A percentile compares a stretch with the other conserved stretches of the same genome.
phyloP scores from a whole-genome alignment of 2,329 filamentous ascomycete genomes.

The Botrytis cinerea region DNA sequence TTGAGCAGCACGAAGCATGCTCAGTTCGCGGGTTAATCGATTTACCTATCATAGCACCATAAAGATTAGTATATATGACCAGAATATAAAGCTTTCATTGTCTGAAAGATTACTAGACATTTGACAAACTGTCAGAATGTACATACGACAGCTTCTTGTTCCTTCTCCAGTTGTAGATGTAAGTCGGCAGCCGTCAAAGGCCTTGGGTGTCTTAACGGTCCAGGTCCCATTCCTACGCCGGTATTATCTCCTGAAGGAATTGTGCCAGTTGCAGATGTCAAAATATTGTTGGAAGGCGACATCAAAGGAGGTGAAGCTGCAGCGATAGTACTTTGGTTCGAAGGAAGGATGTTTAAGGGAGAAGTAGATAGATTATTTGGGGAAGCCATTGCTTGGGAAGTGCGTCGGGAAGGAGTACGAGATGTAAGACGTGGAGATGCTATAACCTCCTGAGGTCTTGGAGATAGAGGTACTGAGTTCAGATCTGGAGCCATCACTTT shows the following conservation, averaged over 20 bases:
- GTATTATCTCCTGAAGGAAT: constrained; percentile 43
- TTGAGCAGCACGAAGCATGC: constrained; percentile 72
- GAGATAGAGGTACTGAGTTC: constrained; percentile 41
- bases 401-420: constrained; percentile 36
- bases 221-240: constrained; percentile 58
- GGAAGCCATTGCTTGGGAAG: constrained; percentile 37
- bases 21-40: constrained; percentile 85
- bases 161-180: constrained; percentile 87
- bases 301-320: constrained; percentile 34
- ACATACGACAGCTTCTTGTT: constrained; percentile 88
- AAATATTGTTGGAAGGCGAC: constrained; percentile 32
- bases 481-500: constrained; percentile 42
- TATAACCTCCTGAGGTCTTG: constrained; percentile 33
- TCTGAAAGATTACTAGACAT: not conserved
- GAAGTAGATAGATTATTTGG: constrained; percentile 62
- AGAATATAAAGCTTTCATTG: not conserved
- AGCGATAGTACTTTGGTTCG: constrained; percentile 40
- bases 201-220: constrained; percentile 81
- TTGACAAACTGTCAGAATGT: not conserved
- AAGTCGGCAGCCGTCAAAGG: constrained; percentile 87
- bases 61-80: constrained; percentile 11
- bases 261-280: constrained; percentile 17
- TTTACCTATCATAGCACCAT: constrained; percentile 65
- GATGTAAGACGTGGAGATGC: constrained; percentile 37
- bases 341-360: constrained; percentile 65